These are phyloP conservation scores for Didymella pomorum DNA, from an alignment of 2,329 filamentous ascomycete genomes.

Conservation along the genomic window DNA sequence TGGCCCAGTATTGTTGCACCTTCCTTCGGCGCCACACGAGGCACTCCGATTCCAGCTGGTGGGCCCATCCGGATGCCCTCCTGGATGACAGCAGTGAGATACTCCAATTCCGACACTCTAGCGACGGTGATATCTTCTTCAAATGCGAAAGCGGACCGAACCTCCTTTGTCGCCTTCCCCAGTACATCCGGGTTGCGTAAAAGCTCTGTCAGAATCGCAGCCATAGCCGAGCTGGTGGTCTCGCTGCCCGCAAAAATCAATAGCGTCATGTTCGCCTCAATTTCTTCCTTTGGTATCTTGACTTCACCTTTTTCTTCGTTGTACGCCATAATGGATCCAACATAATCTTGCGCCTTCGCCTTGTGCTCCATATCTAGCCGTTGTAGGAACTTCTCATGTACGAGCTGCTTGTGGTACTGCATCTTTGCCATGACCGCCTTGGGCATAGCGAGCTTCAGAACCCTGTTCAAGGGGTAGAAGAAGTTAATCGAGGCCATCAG, in stretches of 20 bases:
- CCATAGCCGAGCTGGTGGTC: neutral
- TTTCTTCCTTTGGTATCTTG: neutral
- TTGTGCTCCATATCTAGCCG: neutral
- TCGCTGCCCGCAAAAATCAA: neutral
- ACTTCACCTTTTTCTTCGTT: neutral
- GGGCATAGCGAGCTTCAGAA: neutral
- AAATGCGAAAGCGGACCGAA: neutral
- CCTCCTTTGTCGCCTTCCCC: neutral
- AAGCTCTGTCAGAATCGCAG: neutral
- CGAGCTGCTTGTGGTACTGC: neutral
- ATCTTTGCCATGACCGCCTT: neutral
- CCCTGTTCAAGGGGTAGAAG: neutral
- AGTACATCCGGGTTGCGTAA: neutral
- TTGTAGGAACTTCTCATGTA: neutral
- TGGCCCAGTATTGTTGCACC: neutral
- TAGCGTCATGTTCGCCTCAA: neutral
- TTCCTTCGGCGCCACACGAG: neutral
- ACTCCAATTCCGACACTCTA: neutral
- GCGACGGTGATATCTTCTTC: neutral
- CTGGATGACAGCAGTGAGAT: neutral
- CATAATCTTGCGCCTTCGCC: neutral
- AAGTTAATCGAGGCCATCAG: slow-evolving; percentile 19
- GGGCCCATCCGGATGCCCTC: neutral
- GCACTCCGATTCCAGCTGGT: neutral
- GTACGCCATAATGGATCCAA: neutral